These are phyloP conservation scores for Alternaria brassicae DNA, from an alignment of 2,329 filamentous ascomycete genomes.

Conservation along the genomic window DNA sequence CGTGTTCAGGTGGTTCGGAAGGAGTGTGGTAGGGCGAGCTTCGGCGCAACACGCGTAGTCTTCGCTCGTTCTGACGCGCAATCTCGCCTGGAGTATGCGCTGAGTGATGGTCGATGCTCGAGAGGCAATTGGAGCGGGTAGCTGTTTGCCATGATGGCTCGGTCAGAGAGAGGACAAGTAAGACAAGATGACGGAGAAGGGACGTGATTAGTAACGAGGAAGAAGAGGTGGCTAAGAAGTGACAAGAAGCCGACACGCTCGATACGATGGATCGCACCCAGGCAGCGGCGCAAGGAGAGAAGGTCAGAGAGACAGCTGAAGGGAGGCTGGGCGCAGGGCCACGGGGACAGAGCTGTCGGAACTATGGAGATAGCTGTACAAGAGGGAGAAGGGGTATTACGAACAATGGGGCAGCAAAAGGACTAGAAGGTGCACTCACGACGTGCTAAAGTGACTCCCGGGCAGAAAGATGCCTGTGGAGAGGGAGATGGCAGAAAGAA, in stretches of 20 bases:
- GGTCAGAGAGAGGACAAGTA: constrained; percentile 51
- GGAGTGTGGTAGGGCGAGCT: constrained; percentile 26
- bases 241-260: constrained; percentile 40
- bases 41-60: constrained; percentile 22
- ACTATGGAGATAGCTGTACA: constrained; percentile 44
- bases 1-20: constrained; percentile 19
- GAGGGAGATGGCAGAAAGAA: constrained; percentile 34
- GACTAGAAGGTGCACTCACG: constrained; percentile 50
- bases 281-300: constrained; percentile 43
- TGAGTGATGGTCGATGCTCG: constrained; percentile 31
- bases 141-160: constrained; percentile 54
- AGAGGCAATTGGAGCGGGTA: constrained; percentile 40
- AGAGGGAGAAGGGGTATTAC: constrained; percentile 31
- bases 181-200: constrained; percentile 39
- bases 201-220: constrained; percentile 38
- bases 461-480: constrained; percentile 31
- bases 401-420: constrained; percentile 38
- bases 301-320: constrained; percentile 39
- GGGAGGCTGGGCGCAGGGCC: constrained; percentile 39
- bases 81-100: constrained; percentile 36
- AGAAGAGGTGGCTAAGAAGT: constrained; percentile 22
- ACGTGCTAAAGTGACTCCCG: constrained; percentile 43
- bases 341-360: constrained; percentile 43
- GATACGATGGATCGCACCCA: constrained; percentile 44
- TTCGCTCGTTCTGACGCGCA: constrained; percentile 26